Evolutionary conservation across 495 filamentous ascomycete species (phyloP).

Genomic region (Penicillium robsamsonii): DNA sequence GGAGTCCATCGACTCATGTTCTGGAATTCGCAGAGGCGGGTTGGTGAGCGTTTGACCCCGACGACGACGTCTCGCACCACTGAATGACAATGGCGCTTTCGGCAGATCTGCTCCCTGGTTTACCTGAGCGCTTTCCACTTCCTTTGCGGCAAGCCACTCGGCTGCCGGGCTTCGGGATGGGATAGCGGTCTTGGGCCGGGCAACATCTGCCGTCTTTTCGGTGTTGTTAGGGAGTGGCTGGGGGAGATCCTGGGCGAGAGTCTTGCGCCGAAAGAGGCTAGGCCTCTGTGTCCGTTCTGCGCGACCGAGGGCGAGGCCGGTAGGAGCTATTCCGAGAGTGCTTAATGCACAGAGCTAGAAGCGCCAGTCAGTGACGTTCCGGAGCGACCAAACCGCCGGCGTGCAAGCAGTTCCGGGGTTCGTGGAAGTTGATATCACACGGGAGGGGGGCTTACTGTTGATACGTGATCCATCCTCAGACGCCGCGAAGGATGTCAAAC

Average conservation of each 20-base stretch:
- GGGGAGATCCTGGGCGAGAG: slow-evolving; percentile 25
- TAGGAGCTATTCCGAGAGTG: slow-evolving; percentile 65
- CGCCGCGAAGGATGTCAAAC: slow-evolving; percentile 33
- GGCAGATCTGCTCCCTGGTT: slow-evolving; percentile 21
- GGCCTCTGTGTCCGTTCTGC: slow-evolving; percentile 41
- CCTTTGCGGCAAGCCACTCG: slow-evolving; percentile 10
- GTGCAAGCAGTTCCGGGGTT: background rate
- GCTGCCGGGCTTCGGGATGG: slow-evolving; percentile 18
- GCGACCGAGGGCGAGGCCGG: slow-evolving; percentile 63
- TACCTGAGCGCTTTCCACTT: slow-evolving; percentile 13
- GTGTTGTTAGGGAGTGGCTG: slow-evolving; percentile 12
- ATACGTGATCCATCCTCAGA: slow-evolving; percentile 50
- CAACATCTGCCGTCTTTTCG: slow-evolving; percentile 24
- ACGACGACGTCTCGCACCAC: slow-evolving; percentile 47
- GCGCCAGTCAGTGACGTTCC: slow-evolving; percentile 7
- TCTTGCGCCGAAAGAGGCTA: slow-evolving; percentile 31
- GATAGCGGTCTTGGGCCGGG: slow-evolving; percentile 28
- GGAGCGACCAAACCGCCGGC: background rate
- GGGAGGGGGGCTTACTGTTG: slow-evolving; percentile 37
- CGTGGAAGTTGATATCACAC: background rate
- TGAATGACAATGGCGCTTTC: slow-evolving; percentile 49
- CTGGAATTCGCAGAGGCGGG: slow-evolving; percentile 30
- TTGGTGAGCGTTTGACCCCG: slow-evolving; percentile 43
- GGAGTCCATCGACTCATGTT: slow-evolving; percentile 35
- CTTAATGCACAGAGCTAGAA: slow-evolving; percentile 66